These are phyloP conservation scores for Scedosporium minutisporum DNA, from an alignment of 2,329 filamentous ascomycete species.

Conservation along the genomic window DNA sequence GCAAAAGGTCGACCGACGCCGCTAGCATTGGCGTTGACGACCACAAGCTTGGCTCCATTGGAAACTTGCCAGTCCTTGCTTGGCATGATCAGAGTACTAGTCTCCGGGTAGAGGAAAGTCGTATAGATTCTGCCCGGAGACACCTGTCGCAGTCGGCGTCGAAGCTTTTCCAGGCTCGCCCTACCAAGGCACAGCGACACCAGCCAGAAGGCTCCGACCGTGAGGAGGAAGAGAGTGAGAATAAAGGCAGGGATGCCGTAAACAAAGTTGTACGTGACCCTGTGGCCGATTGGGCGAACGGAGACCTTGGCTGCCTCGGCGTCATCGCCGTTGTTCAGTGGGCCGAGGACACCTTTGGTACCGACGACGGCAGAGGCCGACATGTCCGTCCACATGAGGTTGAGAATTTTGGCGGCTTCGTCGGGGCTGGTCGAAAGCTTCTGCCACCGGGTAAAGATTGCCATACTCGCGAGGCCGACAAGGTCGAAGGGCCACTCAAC, in stretches of 20 bases:
- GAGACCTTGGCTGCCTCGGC: constrained; percentile 7
- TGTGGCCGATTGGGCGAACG: constrained; percentile 11
- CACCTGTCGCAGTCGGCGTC: constrained; percentile 12
- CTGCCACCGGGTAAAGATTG: constrained; percentile 31
- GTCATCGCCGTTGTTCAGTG: constrained; percentile 10
- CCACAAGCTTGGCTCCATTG: neutral
- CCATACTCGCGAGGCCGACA: constrained; percentile 17
- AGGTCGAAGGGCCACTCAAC: constrained; percentile 9
- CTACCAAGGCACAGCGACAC: constrained; percentile 7
- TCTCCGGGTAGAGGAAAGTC: neutral
- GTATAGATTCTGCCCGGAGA: constrained; percentile 12
- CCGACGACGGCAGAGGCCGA: constrained; percentile 15
- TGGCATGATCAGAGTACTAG: constrained; percentile 1
- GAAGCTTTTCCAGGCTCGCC: constrained; percentile 9
- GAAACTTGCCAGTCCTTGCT: neutral
- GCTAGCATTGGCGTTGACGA: neutral
- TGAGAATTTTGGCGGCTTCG: constrained; percentile 24
- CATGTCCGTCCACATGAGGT: constrained; percentile 35
- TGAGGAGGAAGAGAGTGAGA: constrained; percentile 7
- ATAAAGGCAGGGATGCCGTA: constrained; percentile 14
- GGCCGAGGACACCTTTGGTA: constrained; percentile 12
- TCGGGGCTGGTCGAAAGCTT: constrained; percentile 18
- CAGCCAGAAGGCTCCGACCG: constrained; percentile 8
- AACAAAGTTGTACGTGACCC: constrained; percentile 12
- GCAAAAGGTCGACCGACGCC: neutral